Conservation (phyloP, 108 stramenopile species). For the Nitzschia inconspicua region DNA sequence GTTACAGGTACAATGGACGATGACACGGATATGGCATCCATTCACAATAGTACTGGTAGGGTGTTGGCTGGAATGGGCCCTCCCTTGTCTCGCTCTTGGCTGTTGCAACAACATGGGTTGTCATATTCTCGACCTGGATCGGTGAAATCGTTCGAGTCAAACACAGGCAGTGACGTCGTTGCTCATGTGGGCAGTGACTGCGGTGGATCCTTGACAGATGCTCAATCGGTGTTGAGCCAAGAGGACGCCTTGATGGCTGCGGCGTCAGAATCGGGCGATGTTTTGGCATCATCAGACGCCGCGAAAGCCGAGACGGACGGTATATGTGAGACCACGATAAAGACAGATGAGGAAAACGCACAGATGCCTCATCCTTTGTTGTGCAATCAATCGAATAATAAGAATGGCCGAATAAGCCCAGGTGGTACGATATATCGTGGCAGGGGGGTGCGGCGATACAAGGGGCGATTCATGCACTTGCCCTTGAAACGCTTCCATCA, state of each 20-base stretch:
- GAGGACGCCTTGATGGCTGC: constrained; percentile 24
- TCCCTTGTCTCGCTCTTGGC: constrained; percentile 37
- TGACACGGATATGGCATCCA: not conserved
- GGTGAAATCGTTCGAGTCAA: constrained; percentile 38
- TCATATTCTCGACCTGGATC: constrained; percentile 26
- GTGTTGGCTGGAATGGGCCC: constrained; percentile 52
- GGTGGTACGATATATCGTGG: constrained; percentile 66
- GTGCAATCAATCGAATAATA: constrained; percentile 1
- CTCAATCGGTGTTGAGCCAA: constrained; percentile 35
- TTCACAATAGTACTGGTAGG: too few relatives aligned
- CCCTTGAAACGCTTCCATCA: constrained; percentile 55
- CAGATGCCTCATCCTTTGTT: constrained; percentile 23
- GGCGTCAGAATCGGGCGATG: constrained; percentile 3
- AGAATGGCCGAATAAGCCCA: constrained; percentile 48
- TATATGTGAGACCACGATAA: not conserved
- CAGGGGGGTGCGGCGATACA: constrained; percentile 49
- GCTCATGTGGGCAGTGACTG: constrained; percentile 57
- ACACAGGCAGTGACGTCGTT: constrained; percentile 37
- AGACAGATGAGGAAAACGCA: not conserved
- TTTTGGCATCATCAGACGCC: not conserved
- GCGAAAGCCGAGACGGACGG: not conserved
- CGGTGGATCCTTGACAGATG: constrained; percentile 38
- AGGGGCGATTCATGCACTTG: constrained; percentile 57
- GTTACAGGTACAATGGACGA: not conserved
- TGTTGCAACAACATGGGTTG: constrained; percentile 16